phyloP scores from a whole-genome alignment of 73 alveolate species.

The Paramecium sexaurelia region DNA sequence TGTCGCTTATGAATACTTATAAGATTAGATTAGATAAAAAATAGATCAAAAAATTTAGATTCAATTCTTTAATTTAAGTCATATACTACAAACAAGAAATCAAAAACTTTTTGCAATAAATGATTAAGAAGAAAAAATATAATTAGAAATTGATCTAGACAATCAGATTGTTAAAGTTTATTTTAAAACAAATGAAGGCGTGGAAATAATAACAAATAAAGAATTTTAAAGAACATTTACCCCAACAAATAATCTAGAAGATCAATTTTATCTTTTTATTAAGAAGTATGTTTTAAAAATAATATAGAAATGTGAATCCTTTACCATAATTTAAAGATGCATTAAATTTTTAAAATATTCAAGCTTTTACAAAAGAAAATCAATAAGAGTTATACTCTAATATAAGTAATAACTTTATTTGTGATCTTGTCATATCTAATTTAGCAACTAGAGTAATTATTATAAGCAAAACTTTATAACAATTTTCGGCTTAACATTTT shows the following conservation, averaged over 20 bases:
- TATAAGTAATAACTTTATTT: neutral
- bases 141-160: neutral
- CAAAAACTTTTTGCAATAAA: neutral
- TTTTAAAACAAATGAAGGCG: neutral
- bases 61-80: neutral
- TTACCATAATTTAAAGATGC: neutral
- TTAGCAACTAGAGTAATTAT: neutral
- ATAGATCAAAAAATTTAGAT: neutral
- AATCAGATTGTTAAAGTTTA: neutral
- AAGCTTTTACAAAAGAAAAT: neutral
- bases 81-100: neutral
- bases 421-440: neutral
- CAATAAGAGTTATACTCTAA: neutral
- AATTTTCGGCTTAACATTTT: neutral
- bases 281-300: neutral
- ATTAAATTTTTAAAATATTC: neutral
- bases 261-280: neutral
- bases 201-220: neutral
- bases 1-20: neutral
- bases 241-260: neutral
- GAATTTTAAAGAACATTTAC: constrained; percentile 7
- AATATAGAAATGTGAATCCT: neutral
- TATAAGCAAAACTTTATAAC: neutral
- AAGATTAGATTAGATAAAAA: neutral
- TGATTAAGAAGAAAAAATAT: neutral